These are phyloP conservation scores for Agapanthus africanus DNA, from an alignment of 106 monocot species.

Conservation along the genomic window DNA sequence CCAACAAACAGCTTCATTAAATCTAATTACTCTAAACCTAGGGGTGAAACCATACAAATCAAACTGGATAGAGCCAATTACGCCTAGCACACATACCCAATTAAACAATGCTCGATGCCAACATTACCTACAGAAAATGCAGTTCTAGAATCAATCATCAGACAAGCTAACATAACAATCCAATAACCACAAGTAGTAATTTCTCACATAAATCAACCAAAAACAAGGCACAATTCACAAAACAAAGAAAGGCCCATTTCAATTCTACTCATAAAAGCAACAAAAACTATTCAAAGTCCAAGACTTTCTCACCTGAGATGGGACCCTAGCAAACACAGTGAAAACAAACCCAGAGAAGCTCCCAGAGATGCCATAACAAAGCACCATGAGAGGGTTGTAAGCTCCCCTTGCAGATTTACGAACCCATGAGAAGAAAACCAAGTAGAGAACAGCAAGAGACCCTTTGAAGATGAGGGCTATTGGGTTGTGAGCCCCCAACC, in stretches of 20 bases:
- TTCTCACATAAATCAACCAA: too few species aligned
- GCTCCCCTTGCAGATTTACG: slow-evolving; percentile 22
- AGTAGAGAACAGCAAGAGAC: slow-evolving; percentile 20
- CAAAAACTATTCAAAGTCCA: too few species aligned
- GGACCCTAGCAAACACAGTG: slow-evolving; percentile 28
- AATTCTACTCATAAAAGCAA: not conserved
- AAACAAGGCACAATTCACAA: not conserved
- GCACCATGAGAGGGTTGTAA: slow-evolving; percentile 42
- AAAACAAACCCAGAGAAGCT: slow-evolving; percentile 26
- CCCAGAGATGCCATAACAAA: slow-evolving; percentile 29
- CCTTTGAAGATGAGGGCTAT: slow-evolving; percentile 17
- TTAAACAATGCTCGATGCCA: too few species aligned
- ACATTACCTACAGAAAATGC: too few species aligned
- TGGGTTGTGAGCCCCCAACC: slow-evolving; percentile 9
- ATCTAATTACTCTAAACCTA: too few species aligned
- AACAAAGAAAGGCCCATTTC: slow-evolving; percentile 1
- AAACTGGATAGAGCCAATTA: too few species aligned
- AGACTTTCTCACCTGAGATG: slow-evolving; percentile 20
- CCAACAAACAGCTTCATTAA: too few species aligned
- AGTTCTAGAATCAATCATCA: too few species aligned
- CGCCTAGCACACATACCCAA: too few species aligned
- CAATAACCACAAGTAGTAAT: not conserved
- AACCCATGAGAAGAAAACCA: slow-evolving; percentile 27
- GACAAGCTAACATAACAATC: too few species aligned
- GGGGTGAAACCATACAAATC: too few species aligned